Percentiles rank a stretch among this genome's conserved stretches.
phyloP scores from a whole-genome alignment of 805 yeast genomes.

The Candida bentonensis region DNA sequence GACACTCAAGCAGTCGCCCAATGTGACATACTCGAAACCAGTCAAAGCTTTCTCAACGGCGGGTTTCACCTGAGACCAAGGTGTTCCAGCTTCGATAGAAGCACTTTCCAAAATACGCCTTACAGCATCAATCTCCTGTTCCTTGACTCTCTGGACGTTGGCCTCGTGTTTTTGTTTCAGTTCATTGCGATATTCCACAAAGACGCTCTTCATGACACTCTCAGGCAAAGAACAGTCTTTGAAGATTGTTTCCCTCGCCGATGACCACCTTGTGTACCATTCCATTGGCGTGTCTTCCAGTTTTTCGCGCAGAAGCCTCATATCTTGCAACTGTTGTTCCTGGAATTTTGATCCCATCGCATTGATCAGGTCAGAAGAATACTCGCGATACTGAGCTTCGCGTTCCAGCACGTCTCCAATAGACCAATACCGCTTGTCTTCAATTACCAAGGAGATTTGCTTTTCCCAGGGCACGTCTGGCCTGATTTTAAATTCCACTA shows the following conservation, averaged over 20 bases:
- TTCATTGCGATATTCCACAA: neutral
- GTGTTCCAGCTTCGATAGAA: conserved; percentile 13
- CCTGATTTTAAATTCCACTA: neutral
- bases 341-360: neutral
- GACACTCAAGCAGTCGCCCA: conserved; percentile 23
- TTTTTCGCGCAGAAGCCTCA: neutral
- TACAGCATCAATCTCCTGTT: conserved; percentile 8
- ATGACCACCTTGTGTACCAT: neutral
- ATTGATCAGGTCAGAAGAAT: neutral
- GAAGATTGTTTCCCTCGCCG: neutral
- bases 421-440: neutral
- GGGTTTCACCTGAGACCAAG: conserved; percentile 28
- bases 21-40: neutral
- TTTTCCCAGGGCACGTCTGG: neutral
- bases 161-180: neutral
- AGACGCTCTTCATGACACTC: neutral
- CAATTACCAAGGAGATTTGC: neutral
- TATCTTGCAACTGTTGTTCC: neutral
- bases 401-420: neutral
- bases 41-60: conserved; percentile 3
- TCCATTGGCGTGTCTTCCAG: neutral
- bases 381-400: neutral
- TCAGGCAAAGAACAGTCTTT: neutral
- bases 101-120: conserved; percentile 6
- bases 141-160: conserved; percentile 9